Evolutionary conservation across 306 rosid species (phyloP), one percentile per base, ranked within the genome.

Genomic region (Senna tora): DNA sequence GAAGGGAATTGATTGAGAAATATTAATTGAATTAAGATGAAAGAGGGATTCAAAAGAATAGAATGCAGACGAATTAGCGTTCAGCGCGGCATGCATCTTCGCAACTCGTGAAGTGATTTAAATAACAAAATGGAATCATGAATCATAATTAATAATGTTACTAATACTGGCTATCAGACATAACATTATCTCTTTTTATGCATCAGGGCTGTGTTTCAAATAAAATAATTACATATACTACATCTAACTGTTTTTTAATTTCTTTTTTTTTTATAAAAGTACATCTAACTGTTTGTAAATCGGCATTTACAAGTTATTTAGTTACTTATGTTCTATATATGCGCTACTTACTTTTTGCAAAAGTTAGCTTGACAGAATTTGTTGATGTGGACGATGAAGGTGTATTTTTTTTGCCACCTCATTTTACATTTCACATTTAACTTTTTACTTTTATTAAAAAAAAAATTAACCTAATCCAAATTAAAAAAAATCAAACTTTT

Each of bases 61-160:
- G 38, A 64, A 75, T 72, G 58, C 7, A 32, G 84, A 84, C 82
- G 86, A 84, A 78, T 75, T 81, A 84, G 77, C 83, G 77, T 81
- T 78, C 86, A 62, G 84, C 75, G 46, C 47, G 4, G 6, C 16
- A 73, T 21, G 19, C 66, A 51, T 33, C 77, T 78, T 75, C 43
- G 84, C 73, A 39, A 60, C 52, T 56, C 79, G 81, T 75, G 88
- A 75, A 61, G 53, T 57, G 51, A 28, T 45, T 54, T 39, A 13
- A 59, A 61, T 46, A 32, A 39, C 4, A 13, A 15, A 15, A 5
- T 8, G 12, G 12, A 0, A 4, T 32, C 47, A 20, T 12, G 52
- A 20, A n/a, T n/a, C n/a, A n/a, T n/a, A n/a, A n/a, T n/a, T 61
- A 12, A 10, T 52, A 12, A n/a, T n/a, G n/a, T n/a, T 33, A 7